These are phyloP conservation scores for Canna indica DNA, from an alignment of 176 grass and related monocot species.

Conservation along the genomic window DNA sequence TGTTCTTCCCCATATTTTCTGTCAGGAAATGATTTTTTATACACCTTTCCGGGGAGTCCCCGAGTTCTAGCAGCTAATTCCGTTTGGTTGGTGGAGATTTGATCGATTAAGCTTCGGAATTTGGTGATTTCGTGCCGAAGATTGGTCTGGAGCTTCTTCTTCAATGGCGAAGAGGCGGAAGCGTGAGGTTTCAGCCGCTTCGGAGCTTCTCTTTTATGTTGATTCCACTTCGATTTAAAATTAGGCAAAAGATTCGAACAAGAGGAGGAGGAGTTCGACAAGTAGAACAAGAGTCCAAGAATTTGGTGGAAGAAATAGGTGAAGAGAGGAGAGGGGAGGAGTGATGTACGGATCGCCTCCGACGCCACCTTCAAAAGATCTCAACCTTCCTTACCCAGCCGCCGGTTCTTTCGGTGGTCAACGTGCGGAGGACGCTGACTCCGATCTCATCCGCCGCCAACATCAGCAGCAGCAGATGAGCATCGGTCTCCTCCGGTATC, in stretches of 20 bases:
- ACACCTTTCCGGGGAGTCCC: neutral
- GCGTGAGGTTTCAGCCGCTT: conserved; percentile 14
- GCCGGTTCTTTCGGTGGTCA: conserved; percentile 19
- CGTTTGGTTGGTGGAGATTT: neutral
- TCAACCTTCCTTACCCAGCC: conserved; percentile 52
- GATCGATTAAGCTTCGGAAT: neutral
- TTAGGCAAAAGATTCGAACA: neutral
- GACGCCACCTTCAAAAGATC: conserved; percentile 50
- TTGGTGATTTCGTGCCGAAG: neutral
- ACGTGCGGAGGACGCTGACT: conserved; percentile 27
- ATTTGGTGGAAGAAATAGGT: neutral
- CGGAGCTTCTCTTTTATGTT: neutral
- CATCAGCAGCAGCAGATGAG: conserved; percentile 42
- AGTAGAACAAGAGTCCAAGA: neutral
- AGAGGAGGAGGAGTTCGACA: neutral
- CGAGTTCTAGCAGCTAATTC: neutral
- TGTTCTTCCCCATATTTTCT: neutral
- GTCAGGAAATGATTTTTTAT: neutral
- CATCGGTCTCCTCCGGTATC: conserved; percentile 68
- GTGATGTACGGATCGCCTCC: conserved; percentile 86
- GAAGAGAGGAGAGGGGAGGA: neutral
- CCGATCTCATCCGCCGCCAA: conserved; percentile 26
- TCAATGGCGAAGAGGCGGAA: conserved; percentile 44
- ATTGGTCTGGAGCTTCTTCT: conserved; percentile 13
- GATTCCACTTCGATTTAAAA: neutral